Evolutionary conservation across 371 early-diverging fungal genomes (phyloP).

Genomic region (Umbelopsis sp.): DNA sequence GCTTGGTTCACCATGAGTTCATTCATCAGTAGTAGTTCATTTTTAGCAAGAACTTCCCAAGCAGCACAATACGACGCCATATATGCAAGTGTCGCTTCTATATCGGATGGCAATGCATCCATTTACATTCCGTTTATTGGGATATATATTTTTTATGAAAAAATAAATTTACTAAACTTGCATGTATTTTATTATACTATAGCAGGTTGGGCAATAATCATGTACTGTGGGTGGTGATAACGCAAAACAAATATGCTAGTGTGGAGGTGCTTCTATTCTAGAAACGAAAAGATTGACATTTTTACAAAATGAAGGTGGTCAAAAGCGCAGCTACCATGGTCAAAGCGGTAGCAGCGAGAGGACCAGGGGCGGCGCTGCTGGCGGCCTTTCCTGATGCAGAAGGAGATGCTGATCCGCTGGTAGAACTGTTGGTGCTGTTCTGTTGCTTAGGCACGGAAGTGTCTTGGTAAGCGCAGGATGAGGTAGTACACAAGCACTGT

Average conservation of each 20-base stretch:
- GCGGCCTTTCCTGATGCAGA: neutral
- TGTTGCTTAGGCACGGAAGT: constrained; percentile 47
- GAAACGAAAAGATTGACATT: neutral
- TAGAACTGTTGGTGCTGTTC: constrained; percentile 20
- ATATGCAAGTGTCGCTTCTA: too few species aligned
- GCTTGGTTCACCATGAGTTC: too few species aligned
- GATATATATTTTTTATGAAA: too few species aligned
- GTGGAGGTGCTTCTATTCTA: neutral
- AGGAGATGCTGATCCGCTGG: constrained; percentile 19
- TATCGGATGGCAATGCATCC: too few species aligned
- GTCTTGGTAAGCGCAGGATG: constrained; percentile 56
- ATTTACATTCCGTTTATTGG: too few species aligned
- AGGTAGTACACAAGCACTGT: constrained; percentile 55
- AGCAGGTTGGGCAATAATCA: too few species aligned
- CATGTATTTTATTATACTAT: too few species aligned
- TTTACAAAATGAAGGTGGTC: constrained; percentile 17
- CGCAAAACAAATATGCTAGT: neutral
- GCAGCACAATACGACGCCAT: too few species aligned
- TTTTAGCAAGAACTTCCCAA: too few species aligned
- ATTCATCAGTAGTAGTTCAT: too few species aligned
- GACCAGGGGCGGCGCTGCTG: constrained; percentile 14
- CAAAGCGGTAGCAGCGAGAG: constrained; percentile 13
- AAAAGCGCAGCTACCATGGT: constrained; percentile 8
- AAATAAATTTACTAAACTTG: too few species aligned
- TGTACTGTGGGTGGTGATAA: neutral